Base-by-base conservation (phyloP, 1,284 basidiomycete species). In the Paramarasmius palmivorus region DNA sequence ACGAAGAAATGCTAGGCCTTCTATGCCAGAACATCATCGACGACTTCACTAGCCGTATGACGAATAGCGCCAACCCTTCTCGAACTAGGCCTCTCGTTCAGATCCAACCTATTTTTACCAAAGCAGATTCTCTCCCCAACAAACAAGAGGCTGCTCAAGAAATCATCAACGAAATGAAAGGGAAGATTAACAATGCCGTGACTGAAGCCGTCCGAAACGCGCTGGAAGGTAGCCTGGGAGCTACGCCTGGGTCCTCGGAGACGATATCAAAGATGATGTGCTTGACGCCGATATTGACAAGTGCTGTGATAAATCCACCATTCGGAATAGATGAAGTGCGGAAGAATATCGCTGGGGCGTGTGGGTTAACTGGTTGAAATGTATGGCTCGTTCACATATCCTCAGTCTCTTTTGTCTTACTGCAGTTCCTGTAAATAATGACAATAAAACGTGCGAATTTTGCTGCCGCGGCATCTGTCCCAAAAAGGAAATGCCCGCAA, bases 71-170 rank as follows among this genome's bases (percentile, higher is more conserved):
- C 61, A 64, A 7, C 61, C 76, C 22, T 25, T 48, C 48, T 2
- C 10, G 14, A 2, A 29, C 29, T 42, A 39, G 44, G 5, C 29
- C 25, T 4, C 23, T 49, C 17, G 47, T 51, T 10, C 45, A 49
- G 23, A 52, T 90, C 1, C 89, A 91, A 62, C 75, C 86, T 1
- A 71, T 91, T 49, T 77, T 91, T 61, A 90, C 89, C 22, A 90
- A 90, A 68, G 76, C 75, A 1, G 89, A 91, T 64, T 67, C 66
- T 4, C 68, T 86, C 4, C 67, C 74, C 8, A 36, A 59, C 7
- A 59, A 65, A 0, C 56, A 35, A 2, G 5, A 38, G n/a, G 38
- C 44, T 50, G 68, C 67, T 22, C 63, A 61, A 17, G 57, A 56
- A 37, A 57, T 59, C 17, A 23, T 58, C 9, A 14, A 47, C 14